A percentile compares a stretch with the other conserved stretches of the same genome.
phyloP scores from a whole-genome alignment of 75 land plant genomes.

The Chamaecyparis obtusa region DNA sequence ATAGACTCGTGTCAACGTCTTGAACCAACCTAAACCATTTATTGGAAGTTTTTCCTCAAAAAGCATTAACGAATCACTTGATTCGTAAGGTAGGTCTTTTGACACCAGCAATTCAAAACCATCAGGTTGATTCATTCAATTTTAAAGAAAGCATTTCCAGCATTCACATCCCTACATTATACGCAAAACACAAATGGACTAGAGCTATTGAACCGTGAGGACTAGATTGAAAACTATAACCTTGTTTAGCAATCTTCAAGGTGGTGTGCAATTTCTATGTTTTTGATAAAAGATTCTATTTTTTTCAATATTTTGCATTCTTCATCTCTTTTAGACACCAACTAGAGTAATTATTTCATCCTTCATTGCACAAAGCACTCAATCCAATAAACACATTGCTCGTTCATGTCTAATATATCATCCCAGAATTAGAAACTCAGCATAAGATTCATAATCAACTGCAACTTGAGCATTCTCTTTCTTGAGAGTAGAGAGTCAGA shows the following conservation, averaged over 20 bases:
- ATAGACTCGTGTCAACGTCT: no score
- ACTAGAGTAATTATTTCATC: background rate
- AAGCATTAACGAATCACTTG: background rate
- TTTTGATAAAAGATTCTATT: background rate
- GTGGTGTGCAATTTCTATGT: background rate
- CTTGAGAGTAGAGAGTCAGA: background rate
- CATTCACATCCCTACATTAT: background rate
- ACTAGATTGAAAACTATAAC: background rate
- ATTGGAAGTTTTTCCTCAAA: background rate
- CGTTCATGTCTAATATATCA: background rate
- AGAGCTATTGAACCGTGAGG: background rate
- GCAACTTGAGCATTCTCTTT: background rate
- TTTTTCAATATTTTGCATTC: background rate
- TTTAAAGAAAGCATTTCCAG: background rate
- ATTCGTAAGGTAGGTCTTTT: background rate
- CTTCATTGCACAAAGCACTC: background rate
- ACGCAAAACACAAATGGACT: background rate
- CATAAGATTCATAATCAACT: background rate
- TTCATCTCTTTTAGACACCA: background rate
- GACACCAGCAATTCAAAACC: background rate
- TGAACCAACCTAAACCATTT: background rate
- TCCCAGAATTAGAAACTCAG: background rate
- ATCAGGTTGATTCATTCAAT: background rate
- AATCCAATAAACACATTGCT: background rate
- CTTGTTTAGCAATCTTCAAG: background rate